These are phyloP conservation scores for Arthonia radiata DNA, from an alignment of 495 filamentous ascomycete genomes.

Conservation along the genomic window DNA sequence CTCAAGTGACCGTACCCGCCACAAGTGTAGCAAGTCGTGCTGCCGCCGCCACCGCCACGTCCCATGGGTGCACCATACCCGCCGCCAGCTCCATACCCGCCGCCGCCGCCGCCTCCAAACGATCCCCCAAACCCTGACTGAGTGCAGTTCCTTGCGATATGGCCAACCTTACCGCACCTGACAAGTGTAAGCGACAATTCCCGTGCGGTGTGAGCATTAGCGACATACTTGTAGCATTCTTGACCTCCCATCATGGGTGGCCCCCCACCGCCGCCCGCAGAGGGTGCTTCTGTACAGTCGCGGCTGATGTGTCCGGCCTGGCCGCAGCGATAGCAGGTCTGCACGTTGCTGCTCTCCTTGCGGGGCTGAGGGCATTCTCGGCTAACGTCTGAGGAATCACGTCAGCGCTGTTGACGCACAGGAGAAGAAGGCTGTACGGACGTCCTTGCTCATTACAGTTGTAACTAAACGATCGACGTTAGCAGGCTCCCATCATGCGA, in stretches of 20 bases:
- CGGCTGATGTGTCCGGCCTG: constrained; percentile 76
- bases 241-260: constrained; percentile 21
- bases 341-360: constrained; percentile 86
- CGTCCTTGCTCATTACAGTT: constrained; percentile 74
- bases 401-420: too few species aligned
- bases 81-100: constrained; percentile 17
- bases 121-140: constrained; percentile 31
- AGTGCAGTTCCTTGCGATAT: constrained; percentile 91
- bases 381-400: too few species aligned
- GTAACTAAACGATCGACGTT: constrained; percentile 23
- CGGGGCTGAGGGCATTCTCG: constrained; percentile 76
- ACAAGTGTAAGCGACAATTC: not conserved
- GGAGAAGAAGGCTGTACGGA: too few species aligned
- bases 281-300: constrained; percentile 44
- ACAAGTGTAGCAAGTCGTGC: constrained; percentile 86
- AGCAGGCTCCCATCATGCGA: constrained; percentile 7
- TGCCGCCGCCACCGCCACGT: constrained; percentile 24
- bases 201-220: constrained; percentile 29
- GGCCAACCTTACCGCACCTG: constrained; percentile 22
- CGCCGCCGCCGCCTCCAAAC: constrained; percentile 8
- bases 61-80: constrained; percentile 23
- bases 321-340: constrained; percentile 88
- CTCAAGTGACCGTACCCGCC: constrained; percentile 38
- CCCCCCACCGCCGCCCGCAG: constrained; percentile 23
- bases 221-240: constrained; percentile 96